Conservation (phyloP, 2,329 filamentous ascomycete species). For the Trichoderma hamatum region DNA sequence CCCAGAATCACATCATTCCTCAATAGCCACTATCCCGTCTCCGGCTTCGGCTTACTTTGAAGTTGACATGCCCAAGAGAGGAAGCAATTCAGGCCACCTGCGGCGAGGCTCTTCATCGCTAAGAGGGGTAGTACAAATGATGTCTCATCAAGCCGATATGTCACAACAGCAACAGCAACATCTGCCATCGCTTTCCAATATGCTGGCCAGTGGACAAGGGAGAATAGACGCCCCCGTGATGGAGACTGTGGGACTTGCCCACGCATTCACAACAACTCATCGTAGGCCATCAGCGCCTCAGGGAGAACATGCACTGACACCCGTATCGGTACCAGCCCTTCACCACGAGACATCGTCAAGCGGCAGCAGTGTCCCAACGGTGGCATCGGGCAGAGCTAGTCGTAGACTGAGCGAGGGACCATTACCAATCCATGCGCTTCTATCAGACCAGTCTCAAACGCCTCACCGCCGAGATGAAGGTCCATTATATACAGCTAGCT, state of each 20-base stretch:
- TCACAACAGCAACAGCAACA: conserved; percentile 43
- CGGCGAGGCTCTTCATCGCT: conserved; percentile 35
- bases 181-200: conserved; percentile 52
- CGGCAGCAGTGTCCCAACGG: conserved; percentile 48
- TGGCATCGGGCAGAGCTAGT: conserved; percentile 41
- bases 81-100: conserved; percentile 34
- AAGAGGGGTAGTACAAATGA: conserved; percentile 32
- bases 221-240: conserved; percentile 11
- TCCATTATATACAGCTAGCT: conserved; percentile 30
- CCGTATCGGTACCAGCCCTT: conserved; percentile 42
- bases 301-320: conserved; percentile 36
- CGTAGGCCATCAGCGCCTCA: conserved; percentile 37
- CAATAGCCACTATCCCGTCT: conserved; percentile 46
- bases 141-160: conserved; percentile 29
- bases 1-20: conserved; percentile 50
- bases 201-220: conserved; percentile 46
- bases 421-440: conserved; percentile 57
- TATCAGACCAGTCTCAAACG: conserved; percentile 46
- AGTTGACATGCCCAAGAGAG: conserved; percentile 34
- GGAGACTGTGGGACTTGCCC: background rate
- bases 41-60: conserved; percentile 47
- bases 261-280: conserved; percentile 38
- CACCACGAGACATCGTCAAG: conserved; percentile 51
- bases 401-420: conserved; percentile 54
- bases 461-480: conserved; percentile 13